Evolutionary conservation across 805 yeast genomes (phyloP), one percentile per base, ranked within the genome.

Genomic region (Starmerella vaccinii): DNA sequence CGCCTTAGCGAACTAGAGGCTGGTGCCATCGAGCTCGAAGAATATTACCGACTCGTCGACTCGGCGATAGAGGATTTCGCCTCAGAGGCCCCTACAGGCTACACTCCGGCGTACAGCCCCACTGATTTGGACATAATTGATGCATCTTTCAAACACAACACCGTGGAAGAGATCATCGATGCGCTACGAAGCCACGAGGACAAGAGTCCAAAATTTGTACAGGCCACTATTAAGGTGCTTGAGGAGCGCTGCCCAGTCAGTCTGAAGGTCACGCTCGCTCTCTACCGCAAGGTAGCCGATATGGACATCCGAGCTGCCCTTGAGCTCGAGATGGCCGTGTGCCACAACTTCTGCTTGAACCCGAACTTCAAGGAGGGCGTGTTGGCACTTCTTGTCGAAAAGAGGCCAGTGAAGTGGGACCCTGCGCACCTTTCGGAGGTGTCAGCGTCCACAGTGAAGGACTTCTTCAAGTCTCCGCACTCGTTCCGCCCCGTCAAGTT

Each of bases 51-150:
- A 12, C 72, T 83, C 57, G 79, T 90, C 30, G 81, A 82, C 67
- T 72, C 72, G 46, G 78, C 88, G 5, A 76, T 90, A 52, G 87
- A 86, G 61, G 95, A 88, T 64, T 90, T 79, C 64, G 79, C 78
- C 38, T 68, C 81, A 48, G 69, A 66, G 37, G 55, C 56, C 16
- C 61, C 63, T 8, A 49, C 51, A 5, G 74, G 72, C 62, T 81
- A 79, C 68, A 66, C 74, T 59, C 84, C 77, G 64, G 79, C 77
- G 54, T 48, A 58, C 33, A 61, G 79, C 18, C 63, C 69, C 3
- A 79, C 74, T 29, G 76, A 84, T 58, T 71, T 87, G 43, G 65
- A 69, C 46, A 71, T 80, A 27, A 82, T 92, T 61, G 94, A 86
- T 61, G 62, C 63, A 21, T 80, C 86, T 43, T 92, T 90, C 65